Evolutionary conservation across 2,329 filamentous ascomycete species (phyloP), one percentile per base, ranked within the genome.

Genomic region (Colletotrichum sp.): DNA sequence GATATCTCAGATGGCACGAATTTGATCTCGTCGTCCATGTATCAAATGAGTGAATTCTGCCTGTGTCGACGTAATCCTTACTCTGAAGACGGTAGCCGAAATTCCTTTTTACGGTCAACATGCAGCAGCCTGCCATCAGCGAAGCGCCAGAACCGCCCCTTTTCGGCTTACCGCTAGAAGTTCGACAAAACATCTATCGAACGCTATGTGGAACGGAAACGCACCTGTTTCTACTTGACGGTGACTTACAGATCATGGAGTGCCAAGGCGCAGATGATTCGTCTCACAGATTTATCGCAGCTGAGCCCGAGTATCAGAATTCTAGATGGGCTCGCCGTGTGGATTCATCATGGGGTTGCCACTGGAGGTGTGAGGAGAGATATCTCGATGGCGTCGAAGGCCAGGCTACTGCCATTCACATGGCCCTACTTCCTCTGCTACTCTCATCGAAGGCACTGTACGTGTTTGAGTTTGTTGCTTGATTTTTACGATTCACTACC

Each of bases 21-120:
- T 0, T 18, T 18, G 1, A 5, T 2, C 8, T 1, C 16, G 8
- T 44, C 36, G 3, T 18, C n/a, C 16, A 18, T 10, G 0, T 0
- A 18, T 9, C 16, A 44, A 39, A 0, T 18, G 1, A 39, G 8
- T 3, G 18, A 39, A 18, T 39, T 39, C 36, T 39, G 4, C 36
- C 1, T 39, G 16, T 18, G 8, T 39, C 36, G 15, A 39, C 7
- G 0, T 39, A 39, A 1, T 39, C 15, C 15, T 39, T 39, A 39
- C 34, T 8, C 0, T 39, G 34, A 5, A 39, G 34, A 39, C 15
- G 34, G 0, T 39, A 0, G 36, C 36, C 36, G 18, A 1, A 18
- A 39, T 39, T 1, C 16, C 4, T 18, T 39, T 18, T 9, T 9
- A 2, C 36, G 16, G 39, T 44, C 39, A 49, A 49, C 3, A 49